Evolutionary conservation across 1,139 yeast genomes (phyloP).

Genomic region (Schizosaccharomyces versatilis): DNA sequence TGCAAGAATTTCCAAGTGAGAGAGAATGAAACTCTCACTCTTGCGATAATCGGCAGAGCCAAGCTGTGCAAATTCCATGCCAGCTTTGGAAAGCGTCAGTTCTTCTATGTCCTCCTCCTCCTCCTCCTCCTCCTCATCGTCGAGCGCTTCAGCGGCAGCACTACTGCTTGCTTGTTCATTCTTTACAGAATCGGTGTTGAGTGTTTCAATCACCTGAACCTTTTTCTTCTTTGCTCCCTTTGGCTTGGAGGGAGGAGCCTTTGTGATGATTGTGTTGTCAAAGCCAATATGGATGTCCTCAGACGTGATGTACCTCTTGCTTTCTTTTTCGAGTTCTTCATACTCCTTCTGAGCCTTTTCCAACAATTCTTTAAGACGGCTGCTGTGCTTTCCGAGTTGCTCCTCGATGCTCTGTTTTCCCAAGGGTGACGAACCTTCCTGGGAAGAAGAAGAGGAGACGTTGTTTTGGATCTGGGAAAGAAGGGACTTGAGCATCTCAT

Average conservation of each 20-base stretch:
- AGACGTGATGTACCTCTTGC: constrained; percentile 53
- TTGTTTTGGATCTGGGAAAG: constrained; percentile 42
- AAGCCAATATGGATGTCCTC: constrained; percentile 91
- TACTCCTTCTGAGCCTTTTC: constrained; percentile 27
- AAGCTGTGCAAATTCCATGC: constrained; percentile 42
- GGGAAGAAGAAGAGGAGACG: constrained; percentile 17
- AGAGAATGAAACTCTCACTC: constrained; percentile 31
- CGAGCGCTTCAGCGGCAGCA: not conserved
- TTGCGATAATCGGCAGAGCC: constrained; percentile 27
- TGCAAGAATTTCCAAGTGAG: constrained; percentile 40
- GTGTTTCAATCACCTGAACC: constrained; percentile 1
- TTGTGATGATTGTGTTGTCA: constrained; percentile 4
- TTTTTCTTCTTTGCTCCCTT: not conserved
- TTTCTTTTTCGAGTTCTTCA: constrained; percentile 39
- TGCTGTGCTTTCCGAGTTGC: constrained; percentile 81
- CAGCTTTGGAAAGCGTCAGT: constrained; percentile 35
- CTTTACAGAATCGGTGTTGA: not conserved
- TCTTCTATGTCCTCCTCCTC: constrained; percentile 17
- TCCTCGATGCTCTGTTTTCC: constrained; percentile 61
- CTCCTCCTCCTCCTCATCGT: constrained; percentile 3
- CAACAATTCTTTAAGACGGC: constrained; percentile 37
- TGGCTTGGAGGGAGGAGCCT: constrained; percentile 7
- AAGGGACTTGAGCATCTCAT: constrained; percentile 82
- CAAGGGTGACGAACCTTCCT: constrained; percentile 33
- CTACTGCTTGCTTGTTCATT: not conserved